Percentiles rank a stretch among this genome's conserved stretches.
Evolutionary conservation across 2,329 filamentous ascomycete genomes (phyloP).

Genomic region (Ophiostoma sp.): DNA sequence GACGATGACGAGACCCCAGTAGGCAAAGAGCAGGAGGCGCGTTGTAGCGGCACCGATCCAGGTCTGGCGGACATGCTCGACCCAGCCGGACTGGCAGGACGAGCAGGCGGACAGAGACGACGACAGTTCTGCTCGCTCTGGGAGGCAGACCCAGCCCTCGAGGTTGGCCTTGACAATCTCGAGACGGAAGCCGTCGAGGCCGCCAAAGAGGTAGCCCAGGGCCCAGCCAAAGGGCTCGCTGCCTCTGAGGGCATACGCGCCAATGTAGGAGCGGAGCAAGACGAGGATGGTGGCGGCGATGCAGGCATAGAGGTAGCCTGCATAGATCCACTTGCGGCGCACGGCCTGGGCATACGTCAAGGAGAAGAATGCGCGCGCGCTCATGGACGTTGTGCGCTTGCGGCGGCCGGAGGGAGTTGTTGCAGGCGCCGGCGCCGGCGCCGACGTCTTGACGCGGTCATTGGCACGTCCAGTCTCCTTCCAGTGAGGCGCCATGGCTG

Average conservation of each 20-base stretch:
- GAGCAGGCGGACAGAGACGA: background rate
- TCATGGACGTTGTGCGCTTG: slow-evolving; percentile 60
- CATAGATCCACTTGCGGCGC: slow-evolving; percentile 77
- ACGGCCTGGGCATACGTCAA: slow-evolving; percentile 74
- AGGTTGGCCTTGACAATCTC: slow-evolving; percentile 64
- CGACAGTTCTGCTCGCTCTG: slow-evolving; percentile 35
- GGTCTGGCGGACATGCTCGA: slow-evolving; percentile 60
- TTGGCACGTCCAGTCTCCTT: background rate
- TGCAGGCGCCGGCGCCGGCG: slow-evolving; percentile 26
- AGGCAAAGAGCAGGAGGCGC: slow-evolving; percentile 67
- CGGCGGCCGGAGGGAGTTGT: slow-evolving; percentile 60
- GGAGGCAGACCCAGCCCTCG: slow-evolving; percentile 70
- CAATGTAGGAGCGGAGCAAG: slow-evolving; percentile 66
- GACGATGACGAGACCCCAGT: slow-evolving; percentile 66
- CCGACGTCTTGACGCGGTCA: background rate
- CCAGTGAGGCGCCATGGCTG: background rate
- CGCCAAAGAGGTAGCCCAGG: slow-evolving; percentile 79
- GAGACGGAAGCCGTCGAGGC: slow-evolving; percentile 65
- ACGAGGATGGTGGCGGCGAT: slow-evolving; percentile 62
- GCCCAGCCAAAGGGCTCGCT: slow-evolving; percentile 90
- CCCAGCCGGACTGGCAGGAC: slow-evolving; percentile 50
- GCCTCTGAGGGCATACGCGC: slow-evolving; percentile 59
- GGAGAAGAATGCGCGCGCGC: slow-evolving; percentile 67
- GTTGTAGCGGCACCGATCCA: slow-evolving; percentile 65
- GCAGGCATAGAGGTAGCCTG: slow-evolving; percentile 67